Evolutionary conservation across 164 flowering plant genomes (phyloP).

Genomic region (Dillenia suffruticosa): DNA sequence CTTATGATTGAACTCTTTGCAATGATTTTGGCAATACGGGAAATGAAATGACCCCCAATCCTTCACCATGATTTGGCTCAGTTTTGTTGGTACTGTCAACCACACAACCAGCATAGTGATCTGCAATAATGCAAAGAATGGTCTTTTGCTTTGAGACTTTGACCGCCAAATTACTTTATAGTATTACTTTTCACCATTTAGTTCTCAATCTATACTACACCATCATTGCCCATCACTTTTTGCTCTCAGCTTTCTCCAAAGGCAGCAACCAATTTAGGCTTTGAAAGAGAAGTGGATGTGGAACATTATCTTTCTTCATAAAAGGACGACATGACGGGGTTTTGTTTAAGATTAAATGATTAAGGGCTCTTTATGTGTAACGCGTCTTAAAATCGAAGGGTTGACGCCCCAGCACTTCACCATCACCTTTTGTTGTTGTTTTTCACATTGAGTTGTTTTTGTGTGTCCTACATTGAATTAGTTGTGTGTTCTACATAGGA

Average conservation of each 20-base stretch:
- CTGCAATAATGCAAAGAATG: constrained; percentile 14
- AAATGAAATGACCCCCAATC: neutral
- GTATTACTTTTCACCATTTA: neutral
- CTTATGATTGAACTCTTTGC: constrained; percentile 16
- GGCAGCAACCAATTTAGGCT: constrained; percentile 17
- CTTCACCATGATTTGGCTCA: constrained; percentile 13
- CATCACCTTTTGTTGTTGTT: no score
- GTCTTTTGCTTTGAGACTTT: constrained; percentile 21
- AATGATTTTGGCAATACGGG: constrained; percentile 26
- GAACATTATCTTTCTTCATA: neutral
- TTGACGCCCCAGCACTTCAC: no score
- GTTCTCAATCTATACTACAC: constrained; percentile 12
- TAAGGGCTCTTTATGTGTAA: no score
- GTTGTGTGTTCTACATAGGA: no score
- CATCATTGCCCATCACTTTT: constrained; percentile 18
- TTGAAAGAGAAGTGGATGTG: neutral
- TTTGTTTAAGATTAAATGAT: constrained; percentile 1
- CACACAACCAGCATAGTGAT: constrained; percentile 20
- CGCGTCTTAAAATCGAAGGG: no score
- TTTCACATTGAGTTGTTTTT: no score
- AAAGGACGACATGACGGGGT: neutral
- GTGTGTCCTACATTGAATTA: no score
- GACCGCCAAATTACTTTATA: constrained; percentile 10
- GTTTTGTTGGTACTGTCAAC: constrained; percentile 14
- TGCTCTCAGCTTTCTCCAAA: constrained; percentile 21